These are phyloP conservation scores for Lodderomyces margitis DNA, from an alignment of 1,139 yeast genomes.

Conservation along the genomic window DNA sequence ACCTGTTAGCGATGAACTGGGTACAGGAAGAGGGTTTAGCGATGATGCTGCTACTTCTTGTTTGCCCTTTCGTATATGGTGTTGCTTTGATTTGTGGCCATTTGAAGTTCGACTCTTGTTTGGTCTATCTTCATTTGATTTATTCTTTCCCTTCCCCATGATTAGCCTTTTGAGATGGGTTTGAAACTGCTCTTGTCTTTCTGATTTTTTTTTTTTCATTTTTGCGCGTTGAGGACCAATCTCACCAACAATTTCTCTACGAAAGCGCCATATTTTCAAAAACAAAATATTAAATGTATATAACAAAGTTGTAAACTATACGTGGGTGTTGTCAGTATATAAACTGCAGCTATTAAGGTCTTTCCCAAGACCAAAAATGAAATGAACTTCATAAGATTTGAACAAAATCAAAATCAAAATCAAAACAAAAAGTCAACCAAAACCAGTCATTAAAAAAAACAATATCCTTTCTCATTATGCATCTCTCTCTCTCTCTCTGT, in stretches of 20 bases:
- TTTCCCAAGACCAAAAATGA: not conserved
- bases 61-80: slow-evolving; percentile 48
- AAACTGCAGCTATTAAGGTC: not conserved
- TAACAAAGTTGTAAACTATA: not conserved
- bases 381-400: not conserved
- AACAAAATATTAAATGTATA: not conserved
- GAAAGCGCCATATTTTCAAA: not conserved
- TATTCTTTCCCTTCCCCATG: slow-evolving; percentile 72
- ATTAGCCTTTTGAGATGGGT: slow-evolving; percentile 5
- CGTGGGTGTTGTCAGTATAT: not conserved
- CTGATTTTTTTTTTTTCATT: slow-evolving; percentile 1
- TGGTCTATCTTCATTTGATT: slow-evolving; percentile 41
- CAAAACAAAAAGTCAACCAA: not conserved
- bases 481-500: not conserved
- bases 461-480: not conserved
- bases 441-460: not conserved
- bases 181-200: not conserved
- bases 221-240: not conserved
- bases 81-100: slow-evolving; percentile 58
- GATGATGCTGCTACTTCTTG: slow-evolving; percentile 38
- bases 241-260: not conserved
- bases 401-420: slow-evolving; percentile 1
- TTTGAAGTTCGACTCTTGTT: slow-evolving; percentile 45
- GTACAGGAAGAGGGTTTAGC: not conserved
- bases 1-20: too few relatives aligned